phyloP scores from a whole-genome alignment of 805 yeast species.

The Myxozyma neotropica region DNA sequence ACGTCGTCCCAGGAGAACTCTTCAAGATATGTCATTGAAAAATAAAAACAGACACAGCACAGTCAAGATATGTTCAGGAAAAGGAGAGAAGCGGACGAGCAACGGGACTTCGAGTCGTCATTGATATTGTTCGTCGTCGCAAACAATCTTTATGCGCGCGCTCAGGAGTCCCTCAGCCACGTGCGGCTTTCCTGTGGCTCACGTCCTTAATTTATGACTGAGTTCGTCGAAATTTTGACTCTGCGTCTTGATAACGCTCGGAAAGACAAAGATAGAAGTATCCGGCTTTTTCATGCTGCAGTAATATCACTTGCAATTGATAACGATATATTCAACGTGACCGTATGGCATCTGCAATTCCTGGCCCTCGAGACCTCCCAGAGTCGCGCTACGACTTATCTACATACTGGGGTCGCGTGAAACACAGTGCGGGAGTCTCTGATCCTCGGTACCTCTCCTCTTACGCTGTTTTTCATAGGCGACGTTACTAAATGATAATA shows the following conservation, averaged over 20 bases:
- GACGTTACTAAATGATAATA: background rate
- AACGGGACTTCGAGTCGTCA: background rate
- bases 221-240: too few relatives aligned
- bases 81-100: too few relatives aligned
- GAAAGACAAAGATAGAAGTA: too few relatives aligned
- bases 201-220: too few relatives aligned
- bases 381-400: slow-evolving; percentile 74
- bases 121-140: background rate
- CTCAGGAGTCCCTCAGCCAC: too few relatives aligned
- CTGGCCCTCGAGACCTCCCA: slow-evolving; percentile 81
- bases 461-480: too few relatives aligned
- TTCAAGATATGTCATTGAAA: background rate
- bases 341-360: slow-evolving; percentile 89
- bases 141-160: too few relatives aligned
- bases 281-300: too few relatives aligned
- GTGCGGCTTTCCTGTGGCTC: too few relatives aligned
- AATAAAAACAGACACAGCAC: too few relatives aligned
- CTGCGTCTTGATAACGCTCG: background rate
- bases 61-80: background rate
- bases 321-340: too few relatives aligned
- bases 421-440: slow-evolving; percentile 89
- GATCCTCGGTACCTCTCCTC: slow-evolving; percentile 60
- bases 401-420: slow-evolving; percentile 91
- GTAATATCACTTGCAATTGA: too few relatives aligned
- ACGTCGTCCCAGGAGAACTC: slow-evolving; percentile 38